These are phyloP conservation scores for Purpureocillium takamizusanense DNA, from an alignment of 2,329 filamentous ascomycete species.

Conservation along the genomic window DNA sequence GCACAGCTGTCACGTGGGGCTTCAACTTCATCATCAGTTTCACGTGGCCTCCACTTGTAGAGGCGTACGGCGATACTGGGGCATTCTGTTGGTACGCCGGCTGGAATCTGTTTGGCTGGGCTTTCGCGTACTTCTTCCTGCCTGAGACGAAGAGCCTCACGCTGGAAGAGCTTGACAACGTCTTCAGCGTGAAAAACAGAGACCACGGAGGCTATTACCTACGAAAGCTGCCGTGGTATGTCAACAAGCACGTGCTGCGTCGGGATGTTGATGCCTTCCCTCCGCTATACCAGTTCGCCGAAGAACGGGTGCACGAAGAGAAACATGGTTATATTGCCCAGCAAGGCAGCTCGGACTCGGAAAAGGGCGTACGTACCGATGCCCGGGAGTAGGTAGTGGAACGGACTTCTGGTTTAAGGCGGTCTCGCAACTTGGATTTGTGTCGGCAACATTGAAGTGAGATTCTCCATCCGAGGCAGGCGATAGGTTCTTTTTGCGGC, in stretches of 20 bases:
- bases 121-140: constrained; percentile 21
- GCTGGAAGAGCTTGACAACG: constrained; percentile 21
- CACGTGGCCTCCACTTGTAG: constrained; percentile 16
- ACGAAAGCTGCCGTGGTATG: constrained; percentile 23
- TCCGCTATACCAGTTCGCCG: constrained; percentile 19
- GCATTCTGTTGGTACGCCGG: constrained; percentile 29
- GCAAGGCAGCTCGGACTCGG: no score
- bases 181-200: constrained; percentile 19
- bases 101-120: constrained; percentile 23
- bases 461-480: no score
- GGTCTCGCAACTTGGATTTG: no score
- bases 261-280: constrained; percentile 20
- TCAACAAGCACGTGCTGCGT: constrained; percentile 18
- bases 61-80: constrained; percentile 18
- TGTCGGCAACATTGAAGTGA: no score
- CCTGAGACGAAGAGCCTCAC: constrained; percentile 25
- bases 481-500: no score
- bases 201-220: constrained; percentile 21
- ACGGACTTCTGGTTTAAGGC: no score
- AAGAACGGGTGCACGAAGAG: constrained; percentile 2
- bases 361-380: no score
- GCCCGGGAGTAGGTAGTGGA: no score
- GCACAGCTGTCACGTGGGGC: constrained; percentile 29
- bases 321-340: neutral
- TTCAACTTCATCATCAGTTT: constrained; percentile 28